Evolutionary conservation across 257 asterid species (phyloP), one percentile per base, ranked within the genome.

Genomic region (Solanum medicagineum): DNA sequence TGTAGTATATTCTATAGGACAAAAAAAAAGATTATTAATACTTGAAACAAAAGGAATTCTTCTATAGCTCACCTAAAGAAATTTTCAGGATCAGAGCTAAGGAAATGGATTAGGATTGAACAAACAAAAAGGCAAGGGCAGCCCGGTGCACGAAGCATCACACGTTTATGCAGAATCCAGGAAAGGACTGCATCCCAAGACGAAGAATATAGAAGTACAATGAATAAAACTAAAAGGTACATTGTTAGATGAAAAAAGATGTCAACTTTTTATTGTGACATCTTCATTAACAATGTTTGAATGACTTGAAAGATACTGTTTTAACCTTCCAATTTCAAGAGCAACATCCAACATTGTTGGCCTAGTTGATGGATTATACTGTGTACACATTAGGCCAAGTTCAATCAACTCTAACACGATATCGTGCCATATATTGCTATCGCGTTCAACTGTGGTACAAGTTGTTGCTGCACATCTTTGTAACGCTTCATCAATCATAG

Each of bases 281-380:
- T 91, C 92, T 87, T 89, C 91, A 59, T 53, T 32, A 63, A 77
- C 54, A 15, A 85, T 71, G 68, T 89, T 70, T 13, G 93, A 88
- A 65, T 90, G 70, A 60, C 81, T 85, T 83, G 90, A 83, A 73
- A 94, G 88, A 87, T 91, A 92, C 22, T 92, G 92, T 87, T 95
- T 94, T 83, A 94, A 53, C 57, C 92, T 81, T 63, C 90, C 74
- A 53, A 93, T 86, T 85, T 92, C 98, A 82, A 87, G 89, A 69
- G 94, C 97, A 8, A 94, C 93, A 88, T 94, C 97, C 26, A 88
- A 81, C 98, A 94, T 94, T 3, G 91, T 90, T 20, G 98, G 98
- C 84, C 98, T 90, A n/a, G 89, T 87, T 49, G 89, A 63, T 5
- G 97, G 94, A 86, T 89, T 92, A 51, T 91, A 86, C 85, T 93